Evolutionary conservation across 2,329 filamentous ascomycete genomes (phyloP).

Genomic region (Arthrobotrys musiformis): DNA sequence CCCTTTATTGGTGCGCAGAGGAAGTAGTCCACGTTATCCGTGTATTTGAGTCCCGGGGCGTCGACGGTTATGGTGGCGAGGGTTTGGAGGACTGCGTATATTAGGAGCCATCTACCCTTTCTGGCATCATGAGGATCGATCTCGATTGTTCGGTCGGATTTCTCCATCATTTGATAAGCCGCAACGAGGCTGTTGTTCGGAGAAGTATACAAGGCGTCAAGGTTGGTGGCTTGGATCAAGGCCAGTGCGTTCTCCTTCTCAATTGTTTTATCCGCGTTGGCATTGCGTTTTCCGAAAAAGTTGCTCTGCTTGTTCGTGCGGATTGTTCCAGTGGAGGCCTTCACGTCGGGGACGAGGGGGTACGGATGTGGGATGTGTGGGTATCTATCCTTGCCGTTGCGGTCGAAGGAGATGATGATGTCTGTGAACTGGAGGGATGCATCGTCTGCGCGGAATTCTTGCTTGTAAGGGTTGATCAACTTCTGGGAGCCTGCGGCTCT

Average conservation of each 20-base stretch:
- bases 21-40: constrained; percentile 69
- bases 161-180: constrained; percentile 70
- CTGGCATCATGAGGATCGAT: constrained; percentile 69
- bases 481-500: constrained; percentile 35
- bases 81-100: constrained; percentile 72
- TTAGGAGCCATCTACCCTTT: constrained; percentile 71
- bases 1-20: constrained; percentile 69
- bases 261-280: constrained; percentile 49
- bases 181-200: constrained; percentile 69
- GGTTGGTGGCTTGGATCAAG: constrained; percentile 72
- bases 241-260: constrained; percentile 69
- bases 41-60: constrained; percentile 67
- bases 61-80: constrained; percentile 72
- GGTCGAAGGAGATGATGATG: constrained; percentile 74
- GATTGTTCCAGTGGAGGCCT: constrained; percentile 38
- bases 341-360: constrained; percentile 69
- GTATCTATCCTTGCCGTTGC: constrained; percentile 69
- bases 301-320: constrained; percentile 51
- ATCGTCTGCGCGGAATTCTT: constrained; percentile 63
- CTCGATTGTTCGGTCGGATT: constrained; percentile 66
- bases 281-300: constrained; percentile 57
- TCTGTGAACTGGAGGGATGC: constrained; percentile 73
- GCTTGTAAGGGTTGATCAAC: constrained; percentile 57
- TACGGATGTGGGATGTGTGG: constrained; percentile 76
- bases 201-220: constrained; percentile 69